Base-by-base conservation (phyloP, 176 grass and related monocot species). In the Areca catechu region DNA sequence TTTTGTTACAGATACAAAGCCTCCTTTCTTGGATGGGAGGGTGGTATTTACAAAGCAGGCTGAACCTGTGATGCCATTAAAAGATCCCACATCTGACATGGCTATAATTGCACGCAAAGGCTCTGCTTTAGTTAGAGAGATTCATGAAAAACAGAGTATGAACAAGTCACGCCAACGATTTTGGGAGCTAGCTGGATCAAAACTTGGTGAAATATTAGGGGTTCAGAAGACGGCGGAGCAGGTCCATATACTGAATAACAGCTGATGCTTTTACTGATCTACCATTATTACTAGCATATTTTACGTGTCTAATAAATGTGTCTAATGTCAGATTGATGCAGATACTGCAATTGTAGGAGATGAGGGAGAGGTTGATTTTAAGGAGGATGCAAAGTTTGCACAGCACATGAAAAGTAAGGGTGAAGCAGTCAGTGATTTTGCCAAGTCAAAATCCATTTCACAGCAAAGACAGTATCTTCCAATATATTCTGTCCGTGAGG, bases 111-210 rank as follows among this genome's bases (percentile, higher is more conserved):
- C 93, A 58, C 86, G 93, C 29, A 97, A 97, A 75, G 93, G 93
- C 74, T 97, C 87, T 74, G 55, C 15, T 64, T 74, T 97, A 29
- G 93, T 97, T 67, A 91, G 87, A 55, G 93, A 97, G 65, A 85
- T 97, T 65, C 93, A 86, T 72, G 93, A 91, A 77, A 97, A 97
- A 60, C 93, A 97, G 65, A 97, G 87, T 72, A 84, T 79, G 80
- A 97, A 97, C 67, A 97, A 97, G 49, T 97, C 87, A 49, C 81
- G 93, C 10, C 93, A 92, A 65, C 83, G 87, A 12, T 97, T 97
- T 65, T 97, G 93, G 93, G 93, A 97, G 83, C 84, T 97, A 27
- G 87, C 93, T 14, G 93, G 93, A 81, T 97, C 93, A 73, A 97
- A 85, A 69, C 86, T 97, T 75, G 93, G 93, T 48, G 86, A 92